A percentile compares a stretch with the other conserved stretches of the same genome.
These are phyloP conservation scores for Pythium guiyangense DNA, from an alignment of 352 stramenopile genomes.

Conservation along the genomic window DNA sequence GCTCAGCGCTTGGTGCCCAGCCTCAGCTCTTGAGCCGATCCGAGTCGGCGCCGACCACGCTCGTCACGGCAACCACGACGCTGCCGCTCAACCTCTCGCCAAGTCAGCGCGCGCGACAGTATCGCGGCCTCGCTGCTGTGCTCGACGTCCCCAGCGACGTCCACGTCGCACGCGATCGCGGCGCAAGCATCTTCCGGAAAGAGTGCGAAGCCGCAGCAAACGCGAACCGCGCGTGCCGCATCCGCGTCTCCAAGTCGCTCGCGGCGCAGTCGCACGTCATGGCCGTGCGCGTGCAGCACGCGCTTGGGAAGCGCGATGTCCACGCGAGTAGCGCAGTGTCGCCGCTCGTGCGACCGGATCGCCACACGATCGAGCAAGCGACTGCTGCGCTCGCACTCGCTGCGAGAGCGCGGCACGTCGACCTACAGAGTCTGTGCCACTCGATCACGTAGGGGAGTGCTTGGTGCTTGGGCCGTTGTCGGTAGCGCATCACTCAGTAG, in stretches of 20 bases:
- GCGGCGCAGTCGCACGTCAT: constrained; percentile 33
- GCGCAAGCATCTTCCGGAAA: constrained; percentile 43
- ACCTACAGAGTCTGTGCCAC: not conserved
- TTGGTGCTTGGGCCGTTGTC: not conserved
- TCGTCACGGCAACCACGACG: constrained; percentile 4
- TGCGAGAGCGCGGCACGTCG: not conserved
- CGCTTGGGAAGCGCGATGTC: constrained; percentile 29
- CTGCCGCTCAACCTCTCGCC: constrained; percentile 11
- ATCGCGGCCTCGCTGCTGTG: constrained; percentile 35
- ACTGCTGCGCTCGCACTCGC: constrained; percentile 2
- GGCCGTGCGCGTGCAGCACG: constrained; percentile 32
- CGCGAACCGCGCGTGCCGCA: constrained; percentile 24
- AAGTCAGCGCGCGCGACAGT: constrained; percentile 27
- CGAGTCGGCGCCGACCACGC: constrained; percentile 39
- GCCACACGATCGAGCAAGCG: constrained; percentile 20
- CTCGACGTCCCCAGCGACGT: constrained; percentile 24
- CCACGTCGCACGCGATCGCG: constrained; percentile 34
- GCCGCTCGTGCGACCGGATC: constrained; percentile 30
- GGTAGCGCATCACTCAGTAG: no score
- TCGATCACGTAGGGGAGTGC: not conserved
- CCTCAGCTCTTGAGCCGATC: constrained; percentile 21
- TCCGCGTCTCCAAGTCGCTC: constrained; percentile 39
- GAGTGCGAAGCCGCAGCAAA: constrained; percentile 31
- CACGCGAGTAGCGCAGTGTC: constrained; percentile 11
- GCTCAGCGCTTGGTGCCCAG: not conserved